Evolutionary conservation across 164 flowering plant genomes (phyloP).

Genomic region (Chimonanthus salicifolius): DNA sequence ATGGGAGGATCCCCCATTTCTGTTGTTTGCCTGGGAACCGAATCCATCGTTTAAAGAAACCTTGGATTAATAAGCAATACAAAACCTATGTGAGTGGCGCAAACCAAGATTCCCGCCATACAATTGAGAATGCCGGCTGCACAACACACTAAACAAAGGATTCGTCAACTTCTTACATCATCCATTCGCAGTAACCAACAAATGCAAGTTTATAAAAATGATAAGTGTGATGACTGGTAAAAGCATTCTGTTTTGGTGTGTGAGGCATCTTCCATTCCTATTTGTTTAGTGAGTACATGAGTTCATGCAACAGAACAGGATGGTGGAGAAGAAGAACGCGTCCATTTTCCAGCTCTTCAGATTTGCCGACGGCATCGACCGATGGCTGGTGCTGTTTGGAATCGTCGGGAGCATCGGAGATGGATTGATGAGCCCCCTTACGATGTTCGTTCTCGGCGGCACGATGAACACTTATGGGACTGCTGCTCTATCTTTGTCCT

Average conservation of each 20-base stretch:
- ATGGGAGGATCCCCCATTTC: neutral
- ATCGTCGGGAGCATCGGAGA: constrained; percentile 30
- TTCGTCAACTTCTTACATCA: neutral
- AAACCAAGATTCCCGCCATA: neutral
- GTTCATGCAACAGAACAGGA: neutral
- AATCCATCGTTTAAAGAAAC: neutral
- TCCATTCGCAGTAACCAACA: neutral
- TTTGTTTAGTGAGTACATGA: neutral
- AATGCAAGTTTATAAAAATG: neutral
- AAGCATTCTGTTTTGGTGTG: neutral
- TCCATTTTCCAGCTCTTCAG: constrained; percentile 5
- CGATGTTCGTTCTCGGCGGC: neutral
- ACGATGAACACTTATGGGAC: neutral
- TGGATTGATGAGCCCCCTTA: constrained; percentile 18
- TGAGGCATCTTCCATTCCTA: neutral
- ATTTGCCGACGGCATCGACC: constrained; percentile 21
- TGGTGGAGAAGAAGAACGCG: neutral
- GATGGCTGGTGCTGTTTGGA: constrained; percentile 25
- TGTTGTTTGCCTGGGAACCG: neutral
- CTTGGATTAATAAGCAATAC: neutral
- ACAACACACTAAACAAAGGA: too few relatives aligned
- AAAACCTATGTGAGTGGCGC: neutral
- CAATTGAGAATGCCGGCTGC: neutral
- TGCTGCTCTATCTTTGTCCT: neutral
- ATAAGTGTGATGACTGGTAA: neutral